Percentiles rank a stretch among this genome's conserved stretches.
Evolutionary conservation across 768 basidiomycete genomes (phyloP).

Genomic region (Zangia roseola): DNA sequence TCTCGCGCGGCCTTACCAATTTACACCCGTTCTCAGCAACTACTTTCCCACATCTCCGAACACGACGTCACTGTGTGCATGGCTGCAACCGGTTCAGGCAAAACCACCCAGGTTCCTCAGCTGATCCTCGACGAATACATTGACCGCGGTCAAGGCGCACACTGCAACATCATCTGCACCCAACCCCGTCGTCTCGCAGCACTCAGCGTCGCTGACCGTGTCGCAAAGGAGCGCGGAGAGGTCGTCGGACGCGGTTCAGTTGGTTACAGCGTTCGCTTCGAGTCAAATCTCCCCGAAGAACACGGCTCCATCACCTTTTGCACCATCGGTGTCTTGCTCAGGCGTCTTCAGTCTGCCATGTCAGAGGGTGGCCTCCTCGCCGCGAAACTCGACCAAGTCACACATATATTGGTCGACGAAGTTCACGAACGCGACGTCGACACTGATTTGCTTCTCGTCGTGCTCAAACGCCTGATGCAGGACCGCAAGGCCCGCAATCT

Average conservation of each 20-base stretch:
- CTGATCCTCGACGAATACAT: slow-evolving; percentile 86
- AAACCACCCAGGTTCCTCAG: slow-evolving; percentile 94
- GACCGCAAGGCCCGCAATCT: slow-evolving; percentile 69
- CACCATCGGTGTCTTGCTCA: slow-evolving; percentile 89
- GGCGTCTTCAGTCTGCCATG: slow-evolving; percentile 76
- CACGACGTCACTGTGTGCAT: slow-evolving; percentile 88
- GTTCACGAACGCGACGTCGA: slow-evolving; percentile 96
- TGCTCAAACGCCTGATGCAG: slow-evolving; percentile 78
- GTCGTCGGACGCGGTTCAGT: slow-evolving; percentile 60
- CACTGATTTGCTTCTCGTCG: slow-evolving; percentile 85
- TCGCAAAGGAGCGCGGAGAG: slow-evolving; percentile 86
- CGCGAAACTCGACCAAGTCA: slow-evolving; percentile 65
- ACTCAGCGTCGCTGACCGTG: slow-evolving; percentile 87
- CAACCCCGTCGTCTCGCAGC: slow-evolving; percentile 92
- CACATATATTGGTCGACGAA: slow-evolving; percentile 93
- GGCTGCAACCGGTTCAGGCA: slow-evolving; percentile 90
- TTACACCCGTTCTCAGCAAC: slow-evolving; percentile 59
- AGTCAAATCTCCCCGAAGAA: slow-evolving; percentile 70
- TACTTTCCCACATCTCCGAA: slow-evolving; percentile 64
- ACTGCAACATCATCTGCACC: slow-evolving; percentile 89
- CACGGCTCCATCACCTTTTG: slow-evolving; percentile 90
- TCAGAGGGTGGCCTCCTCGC: slow-evolving; percentile 38
- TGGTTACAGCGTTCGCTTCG: slow-evolving; percentile 93
- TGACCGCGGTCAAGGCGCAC: slow-evolving; percentile 70
- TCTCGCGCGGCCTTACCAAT: slow-evolving; percentile 74